A percentile compares a stretch with the other conserved stretches of the same genome.
Conservation (phyloP, 352 stramenopile genomes). For the Globisporangium alternatum region DNA sequence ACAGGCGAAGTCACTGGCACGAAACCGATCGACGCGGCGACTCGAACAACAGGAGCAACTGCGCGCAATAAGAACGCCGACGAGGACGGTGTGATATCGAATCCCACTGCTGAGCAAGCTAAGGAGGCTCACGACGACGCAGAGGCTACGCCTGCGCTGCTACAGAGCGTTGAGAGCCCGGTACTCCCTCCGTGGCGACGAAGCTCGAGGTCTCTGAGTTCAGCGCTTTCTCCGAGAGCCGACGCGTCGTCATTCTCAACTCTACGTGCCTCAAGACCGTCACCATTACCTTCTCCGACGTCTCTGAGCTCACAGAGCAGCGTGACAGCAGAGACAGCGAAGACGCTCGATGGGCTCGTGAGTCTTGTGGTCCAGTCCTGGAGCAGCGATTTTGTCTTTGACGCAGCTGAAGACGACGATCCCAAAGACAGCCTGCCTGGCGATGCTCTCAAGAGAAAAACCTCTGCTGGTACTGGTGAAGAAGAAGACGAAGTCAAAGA, state of each 20-base stretch:
- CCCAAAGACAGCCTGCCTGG: background rate
- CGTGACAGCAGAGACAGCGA: constrained; percentile 12
- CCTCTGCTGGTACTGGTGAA: background rate
- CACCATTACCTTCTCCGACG: background rate
- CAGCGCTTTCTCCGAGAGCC: background rate
- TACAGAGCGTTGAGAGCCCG: constrained; percentile 3
- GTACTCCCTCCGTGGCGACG: constrained; percentile 1
- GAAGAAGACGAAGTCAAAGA: too few relatives aligned
- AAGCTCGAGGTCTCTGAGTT: background rate
- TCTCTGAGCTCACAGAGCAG: constrained; percentile 12
- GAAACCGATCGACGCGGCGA: background rate
- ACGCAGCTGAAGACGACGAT: background rate
- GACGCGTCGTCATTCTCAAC: background rate
- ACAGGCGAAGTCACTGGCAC: background rate
- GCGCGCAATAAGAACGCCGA: background rate
- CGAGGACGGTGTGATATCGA: background rate
- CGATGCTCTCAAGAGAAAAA: background rate
- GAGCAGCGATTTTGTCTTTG: constrained; percentile 15
- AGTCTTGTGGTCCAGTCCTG: constrained; percentile 21
- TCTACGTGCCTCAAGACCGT: background rate
- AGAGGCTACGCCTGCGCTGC: background rate
- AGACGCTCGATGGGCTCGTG: constrained; percentile 19
- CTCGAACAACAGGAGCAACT: background rate
- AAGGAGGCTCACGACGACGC: background rate
- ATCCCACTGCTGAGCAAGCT: background rate